Base-by-base conservation (phyloP, 257 asterid genomes). In the Verbascum thapsus region DNA sequence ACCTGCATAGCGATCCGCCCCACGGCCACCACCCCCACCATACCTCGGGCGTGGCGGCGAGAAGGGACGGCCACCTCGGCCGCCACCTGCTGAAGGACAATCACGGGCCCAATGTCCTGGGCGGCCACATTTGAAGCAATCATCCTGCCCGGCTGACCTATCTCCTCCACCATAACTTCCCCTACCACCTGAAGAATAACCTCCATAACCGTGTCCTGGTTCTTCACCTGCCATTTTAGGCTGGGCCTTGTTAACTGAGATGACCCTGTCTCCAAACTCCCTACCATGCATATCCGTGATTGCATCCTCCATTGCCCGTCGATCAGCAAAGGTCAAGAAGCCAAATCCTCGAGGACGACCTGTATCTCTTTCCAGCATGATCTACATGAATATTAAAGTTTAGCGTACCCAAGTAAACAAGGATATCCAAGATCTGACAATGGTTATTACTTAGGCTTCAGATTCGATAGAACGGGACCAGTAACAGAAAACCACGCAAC, bases 291-390 rank as follows among this genome's bases (percentile, higher is more conserved):
- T 94, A 45, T 90, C 96, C 56, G 92, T 81, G 70, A 94, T 94
- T 7, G 99, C 95, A 43, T 85, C 91, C 22, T 94, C 99, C 99
- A 94, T 90, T 26, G 91, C 88, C 22, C 92, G 82, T 40, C 90
- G 91, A 64, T 94, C 99, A 53, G 88, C 85, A 81, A 94, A 94
- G 47, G 97, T 90, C 68, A 94, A 72, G 78, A 90, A 94, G 39
- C 99, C 99, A 76, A 94, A 94, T 67, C 97, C 99, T 44, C 99
- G 96, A 51, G 99, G 99, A 53, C 96, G 97, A 15, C 97, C 97
- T 19, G 99, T 87, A 23, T 87, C 97, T 77, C 96, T 85, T 75
- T 94, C 99, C 71, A 86, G 77, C 97, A 94, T 85, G 53, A 94
- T 73, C 99, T 90, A 65, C 70, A 69, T 2, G 16, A 74, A 59